Conservation (phyloP, 352 stramenopile genomes). For the Salisapilia sapeloensis region DNA sequence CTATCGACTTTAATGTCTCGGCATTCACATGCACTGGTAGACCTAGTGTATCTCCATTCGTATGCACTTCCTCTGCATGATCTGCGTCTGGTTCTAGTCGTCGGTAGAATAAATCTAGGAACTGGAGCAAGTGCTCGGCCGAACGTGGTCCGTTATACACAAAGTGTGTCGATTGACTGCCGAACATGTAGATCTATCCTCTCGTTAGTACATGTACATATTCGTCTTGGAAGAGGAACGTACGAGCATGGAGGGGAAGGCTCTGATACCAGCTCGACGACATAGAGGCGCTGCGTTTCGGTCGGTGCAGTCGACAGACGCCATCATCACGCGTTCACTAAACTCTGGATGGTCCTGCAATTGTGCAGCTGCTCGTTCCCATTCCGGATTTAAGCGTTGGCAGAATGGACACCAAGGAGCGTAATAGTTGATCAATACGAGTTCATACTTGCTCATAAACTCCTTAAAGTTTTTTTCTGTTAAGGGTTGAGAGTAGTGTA, state of each 20-base stretch:
- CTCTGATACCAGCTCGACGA: slow-evolving; percentile 47
- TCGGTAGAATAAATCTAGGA: slow-evolving; percentile 71
- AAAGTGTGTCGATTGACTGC: slow-evolving; percentile 51
- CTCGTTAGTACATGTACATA: neutral
- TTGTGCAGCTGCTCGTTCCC: slow-evolving; percentile 52
- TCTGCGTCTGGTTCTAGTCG: slow-evolving; percentile 60
- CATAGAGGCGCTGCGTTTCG: slow-evolving; percentile 41
- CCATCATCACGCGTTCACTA: slow-evolving; percentile 59
- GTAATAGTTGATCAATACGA: slow-evolving; percentile 77
- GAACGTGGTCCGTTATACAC: slow-evolving; percentile 73
- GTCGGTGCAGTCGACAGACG: slow-evolving; percentile 65
- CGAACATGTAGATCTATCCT: slow-evolving; percentile 68
- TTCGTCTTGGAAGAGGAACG: neutral
- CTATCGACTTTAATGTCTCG: slow-evolving; percentile 26
- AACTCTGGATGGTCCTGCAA: slow-evolving; percentile 63
- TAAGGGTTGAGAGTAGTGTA: slow-evolving; percentile 62
- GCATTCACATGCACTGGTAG: slow-evolving; percentile 39
- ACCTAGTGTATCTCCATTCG: slow-evolving; percentile 23
- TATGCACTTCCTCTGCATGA: slow-evolving; percentile 64
- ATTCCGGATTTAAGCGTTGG: slow-evolving; percentile 57
- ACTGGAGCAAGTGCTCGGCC: slow-evolving; percentile 54
- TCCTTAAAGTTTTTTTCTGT: slow-evolving; percentile 50
- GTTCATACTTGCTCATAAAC: slow-evolving; percentile 71
- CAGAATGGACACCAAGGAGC: slow-evolving; percentile 68
- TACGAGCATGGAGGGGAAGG: slow-evolving; percentile 69